Evolutionary conservation across 2,329 filamentous ascomycete species (phyloP), one percentile per base, ranked within the genome.

Genomic region (Paracorniculantispora psalliotae): DNA sequence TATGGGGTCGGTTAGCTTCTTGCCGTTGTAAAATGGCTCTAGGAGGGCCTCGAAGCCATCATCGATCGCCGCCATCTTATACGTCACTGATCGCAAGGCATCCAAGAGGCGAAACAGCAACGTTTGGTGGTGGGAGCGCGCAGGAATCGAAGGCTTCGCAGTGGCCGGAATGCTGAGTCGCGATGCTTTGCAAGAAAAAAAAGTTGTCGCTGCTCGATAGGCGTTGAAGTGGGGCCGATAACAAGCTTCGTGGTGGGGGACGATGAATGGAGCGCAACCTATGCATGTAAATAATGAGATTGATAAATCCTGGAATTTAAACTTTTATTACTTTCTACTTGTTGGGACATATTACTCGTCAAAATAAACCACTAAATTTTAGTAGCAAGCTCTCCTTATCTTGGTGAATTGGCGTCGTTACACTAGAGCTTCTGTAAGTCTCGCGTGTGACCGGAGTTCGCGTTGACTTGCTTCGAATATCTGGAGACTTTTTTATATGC

Each of bases 21-120:
- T 87, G 69, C 84, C 84, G 66, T 87, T 86, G 72, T 87, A 87
- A 67, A 87, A 86, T 30, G 84, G 84, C 77, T 86, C 82, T 61
- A 87, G 71, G 49, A 87, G 81, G 69, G 84, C 84, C 75, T 87
- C 83, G 68, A 87, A 87, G 67, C 82, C 83, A 72, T 86, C 82
- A 71, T 86, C 83, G 63, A 82, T 75, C 64, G 75, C 70, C 67
- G 78, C 75, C 82, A 85, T 85, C 48, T 67, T 73, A 61, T 62
- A 60, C 37, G 68, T 73, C 67, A 73, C 71, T 70, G 65, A 60
- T 30, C 44, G 56, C 49, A 51, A 67, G 61, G 63, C 72, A 75
- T 74, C 63, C 26, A 60, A 26, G 3, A 30, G 48, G 43, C 23
- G 19, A 47, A 23, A 17, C 25, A 19, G 59, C 41, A 17, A 49